These are phyloP conservation scores for Zelopaecilomyces penicillatus DNA, from an alignment of 2,329 filamentous ascomycete species.

Conservation along the genomic window DNA sequence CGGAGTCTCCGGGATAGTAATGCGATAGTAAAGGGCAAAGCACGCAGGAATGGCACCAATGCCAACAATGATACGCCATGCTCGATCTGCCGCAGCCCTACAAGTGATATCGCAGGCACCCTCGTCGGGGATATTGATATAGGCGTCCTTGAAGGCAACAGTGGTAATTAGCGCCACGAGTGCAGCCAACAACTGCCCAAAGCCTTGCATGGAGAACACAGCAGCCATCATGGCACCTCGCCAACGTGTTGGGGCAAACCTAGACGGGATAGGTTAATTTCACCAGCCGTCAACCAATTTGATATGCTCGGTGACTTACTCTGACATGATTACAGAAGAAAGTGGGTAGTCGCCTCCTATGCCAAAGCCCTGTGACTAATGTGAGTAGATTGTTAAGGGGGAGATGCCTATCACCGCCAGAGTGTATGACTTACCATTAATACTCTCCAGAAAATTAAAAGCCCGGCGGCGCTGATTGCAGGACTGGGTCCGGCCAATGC, in stretches of 20 bases:
- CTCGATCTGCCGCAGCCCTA: conserved; percentile 63
- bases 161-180: conserved; percentile 64
- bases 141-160: conserved; percentile 50
- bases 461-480: conserved; percentile 49
- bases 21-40: conserved; percentile 74
- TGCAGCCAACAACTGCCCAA: conserved; percentile 67
- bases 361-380: conserved; percentile 47
- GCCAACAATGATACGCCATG: conserved; percentile 75
- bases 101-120: conserved; percentile 52
- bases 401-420: too few relatives aligned
- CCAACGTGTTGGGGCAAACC: conserved; percentile 74
- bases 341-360: conserved; percentile 80
- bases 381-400: too few relatives aligned
- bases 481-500: conserved; percentile 53
- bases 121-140: conserved; percentile 32
- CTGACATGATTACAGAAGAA: conserved; percentile 71
- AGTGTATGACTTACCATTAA: conserved; percentile 47
- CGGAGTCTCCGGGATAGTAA: conserved; percentile 79
- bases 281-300: neutral
- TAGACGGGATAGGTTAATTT: conserved; percentile 20
- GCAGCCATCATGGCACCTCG: conserved; percentile 75
- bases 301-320: conserved; percentile 33
- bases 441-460: conserved; percentile 67
- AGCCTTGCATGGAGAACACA: conserved; percentile 78
- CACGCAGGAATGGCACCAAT: conserved; percentile 71